A percentile compares a stretch with the other conserved stretches of the same genome.
Conservation (phyloP, 2,329 filamentous ascomycete species). For the Coniella vitis region DNA sequence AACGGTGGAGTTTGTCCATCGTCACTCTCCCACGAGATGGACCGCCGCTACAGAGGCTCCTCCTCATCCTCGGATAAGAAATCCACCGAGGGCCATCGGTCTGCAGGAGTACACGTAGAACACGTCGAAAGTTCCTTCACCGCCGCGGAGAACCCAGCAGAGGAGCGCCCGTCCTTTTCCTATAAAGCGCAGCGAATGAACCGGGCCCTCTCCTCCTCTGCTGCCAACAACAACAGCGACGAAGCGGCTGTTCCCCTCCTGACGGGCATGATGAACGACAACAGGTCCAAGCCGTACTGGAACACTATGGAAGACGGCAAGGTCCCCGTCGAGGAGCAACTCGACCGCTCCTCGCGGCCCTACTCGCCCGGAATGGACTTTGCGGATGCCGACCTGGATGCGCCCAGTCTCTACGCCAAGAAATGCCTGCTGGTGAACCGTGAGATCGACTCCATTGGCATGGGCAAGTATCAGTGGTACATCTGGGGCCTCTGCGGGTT, state of each 20-base stretch:
- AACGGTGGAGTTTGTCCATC: no score
- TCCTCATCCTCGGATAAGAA: no score
- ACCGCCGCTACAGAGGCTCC: no score
- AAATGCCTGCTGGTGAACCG: constrained; percentile 19
- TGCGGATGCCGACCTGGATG: constrained; percentile 9
- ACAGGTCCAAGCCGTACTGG: background rate
- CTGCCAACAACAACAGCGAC: constrained; percentile 7
- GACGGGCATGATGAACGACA: constrained; percentile 7
- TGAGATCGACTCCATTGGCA: constrained; percentile 45
- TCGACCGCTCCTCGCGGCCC: background rate
- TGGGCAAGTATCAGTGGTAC: constrained; percentile 48
- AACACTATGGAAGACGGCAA: constrained; percentile 6
- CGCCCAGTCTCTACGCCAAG: constrained; percentile 13
- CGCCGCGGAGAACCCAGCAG: no score
- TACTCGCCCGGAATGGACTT: constrained; percentile 6
- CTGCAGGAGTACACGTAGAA: no score
- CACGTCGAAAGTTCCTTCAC: no score
- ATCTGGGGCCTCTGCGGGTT: constrained; percentile 47
- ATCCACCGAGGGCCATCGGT: no score
- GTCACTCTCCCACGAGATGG: background rate
- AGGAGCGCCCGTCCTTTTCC: no score
- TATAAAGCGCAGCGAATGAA: no score
- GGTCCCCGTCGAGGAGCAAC: background rate
- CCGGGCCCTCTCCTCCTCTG: background rate
- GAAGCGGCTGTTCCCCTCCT: constrained; percentile 10